Conservation (phyloP, 2,329 filamentous ascomycete genomes). For the Berkeleyomyces rouxiae region DNA sequence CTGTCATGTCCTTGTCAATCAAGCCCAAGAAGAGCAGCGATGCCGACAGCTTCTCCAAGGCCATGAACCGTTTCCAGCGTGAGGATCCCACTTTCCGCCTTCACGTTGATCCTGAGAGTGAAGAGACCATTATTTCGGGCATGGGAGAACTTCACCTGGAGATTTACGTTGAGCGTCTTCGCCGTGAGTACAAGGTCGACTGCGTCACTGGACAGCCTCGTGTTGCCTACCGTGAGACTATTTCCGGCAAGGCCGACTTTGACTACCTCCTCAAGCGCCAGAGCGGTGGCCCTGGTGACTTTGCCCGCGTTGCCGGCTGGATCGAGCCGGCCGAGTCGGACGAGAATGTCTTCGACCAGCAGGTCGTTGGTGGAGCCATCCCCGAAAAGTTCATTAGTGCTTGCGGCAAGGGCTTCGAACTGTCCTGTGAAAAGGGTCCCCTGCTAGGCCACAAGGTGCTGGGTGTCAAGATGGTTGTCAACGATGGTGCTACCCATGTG, state of each 20-base stretch:
- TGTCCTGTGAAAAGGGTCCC: slow-evolving; percentile 70
- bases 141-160: slow-evolving; percentile 97
- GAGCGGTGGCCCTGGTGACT: slow-evolving; percentile 88
- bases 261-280: slow-evolving; percentile 93
- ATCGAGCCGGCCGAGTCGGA: slow-evolving; percentile 66
- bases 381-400: slow-evolving; percentile 91
- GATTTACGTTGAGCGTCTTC: slow-evolving; percentile 94
- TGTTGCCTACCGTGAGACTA: slow-evolving; percentile 91
- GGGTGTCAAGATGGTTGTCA: slow-evolving; percentile 77
- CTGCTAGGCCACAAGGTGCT: slow-evolving; percentile 87
- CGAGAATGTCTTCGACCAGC: slow-evolving; percentile 70
- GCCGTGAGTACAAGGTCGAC: slow-evolving; percentile 90
- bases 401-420: slow-evolving; percentile 86
- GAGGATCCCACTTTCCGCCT: slow-evolving; percentile 97
- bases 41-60: slow-evolving; percentile 88
- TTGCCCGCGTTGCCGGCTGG: slow-evolving; percentile 77
- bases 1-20: slow-evolving; percentile 95
- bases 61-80: slow-evolving; percentile 95
- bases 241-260: slow-evolving; percentile 63
- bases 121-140: slow-evolving; percentile 94
- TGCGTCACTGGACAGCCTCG: slow-evolving; percentile 92
- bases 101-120: slow-evolving; percentile 76
- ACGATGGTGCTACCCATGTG: slow-evolving; percentile 91
- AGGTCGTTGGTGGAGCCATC: slow-evolving; percentile 78
- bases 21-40: slow-evolving; percentile 89